Conservation (phyloP, 768 basidiomycete species). For the Trametes coccinea region DNA sequence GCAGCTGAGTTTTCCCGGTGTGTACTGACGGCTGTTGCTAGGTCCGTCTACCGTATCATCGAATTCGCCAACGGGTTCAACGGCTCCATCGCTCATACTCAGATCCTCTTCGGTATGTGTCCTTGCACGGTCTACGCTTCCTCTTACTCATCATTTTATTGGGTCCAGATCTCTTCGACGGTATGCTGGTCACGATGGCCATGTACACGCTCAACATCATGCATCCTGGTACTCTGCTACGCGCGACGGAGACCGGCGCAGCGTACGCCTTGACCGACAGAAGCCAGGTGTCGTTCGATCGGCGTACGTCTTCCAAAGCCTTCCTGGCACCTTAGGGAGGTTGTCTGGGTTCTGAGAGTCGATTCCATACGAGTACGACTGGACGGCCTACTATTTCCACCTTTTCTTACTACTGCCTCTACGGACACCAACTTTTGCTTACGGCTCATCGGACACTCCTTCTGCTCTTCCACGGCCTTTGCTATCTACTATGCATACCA, state of each 20-base stretch:
- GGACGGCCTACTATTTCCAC: no score
- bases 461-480: not conserved
- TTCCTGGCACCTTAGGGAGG: not conserved
- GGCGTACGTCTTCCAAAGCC: constrained; percentile 3
- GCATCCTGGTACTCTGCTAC: constrained; percentile 43
- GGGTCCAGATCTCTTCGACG: constrained; percentile 49
- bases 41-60: constrained; percentile 51
- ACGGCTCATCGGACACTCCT: no score
- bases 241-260: not conserved
- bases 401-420: no score
- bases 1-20: not conserved
- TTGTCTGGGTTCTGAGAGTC: no score
- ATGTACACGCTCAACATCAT: constrained; percentile 46
- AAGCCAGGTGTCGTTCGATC: constrained; percentile 1
- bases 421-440: no score
- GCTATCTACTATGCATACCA: not conserved
- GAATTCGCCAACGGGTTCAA: constrained; percentile 52
- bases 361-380: no score
- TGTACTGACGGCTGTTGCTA: constrained; percentile 20
- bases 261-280: constrained; percentile 3
- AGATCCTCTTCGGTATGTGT: constrained; percentile 45
- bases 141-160: not conserved
- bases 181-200: constrained; percentile 46
- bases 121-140: not conserved
- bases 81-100: constrained; percentile 48